Evolutionary conservation across 345 rosid species (phyloP).

Genomic region (Citrus glauca): DNA sequence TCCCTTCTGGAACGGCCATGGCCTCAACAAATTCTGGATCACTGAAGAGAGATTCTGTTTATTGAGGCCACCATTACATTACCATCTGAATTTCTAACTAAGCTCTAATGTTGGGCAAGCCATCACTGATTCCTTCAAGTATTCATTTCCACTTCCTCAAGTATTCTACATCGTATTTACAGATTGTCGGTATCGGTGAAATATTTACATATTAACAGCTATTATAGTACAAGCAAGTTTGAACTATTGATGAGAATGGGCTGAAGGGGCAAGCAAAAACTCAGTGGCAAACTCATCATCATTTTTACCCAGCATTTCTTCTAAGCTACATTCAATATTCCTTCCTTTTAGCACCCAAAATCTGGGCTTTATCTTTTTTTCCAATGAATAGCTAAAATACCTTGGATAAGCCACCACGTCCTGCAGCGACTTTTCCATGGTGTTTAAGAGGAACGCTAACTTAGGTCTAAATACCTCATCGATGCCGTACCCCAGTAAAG

Average conservation of each 20-base stretch:
- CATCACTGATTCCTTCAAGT: neutral
- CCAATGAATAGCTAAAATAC: slow-evolving; percentile 84
- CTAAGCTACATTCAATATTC: slow-evolving; percentile 58
- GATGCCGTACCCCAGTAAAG: slow-evolving; percentile 80
- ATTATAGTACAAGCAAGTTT: neutral
- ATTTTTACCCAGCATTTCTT: slow-evolving; percentile 76
- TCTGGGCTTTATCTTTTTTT: slow-evolving; percentile 84
- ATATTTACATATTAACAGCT: too few species aligned
- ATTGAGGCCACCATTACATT: neutral
- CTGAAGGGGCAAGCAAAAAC: slow-evolving; percentile 32
- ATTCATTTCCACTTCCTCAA: too few species aligned
- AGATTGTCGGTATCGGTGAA: too few species aligned
- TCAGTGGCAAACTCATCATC: slow-evolving; percentile 79
- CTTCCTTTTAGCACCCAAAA: slow-evolving; percentile 60
- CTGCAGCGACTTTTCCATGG: slow-evolving; percentile 57
- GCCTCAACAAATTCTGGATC: neutral
- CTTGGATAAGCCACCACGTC: slow-evolving; percentile 76
- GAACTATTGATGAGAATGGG: slow-evolving; percentile 3
- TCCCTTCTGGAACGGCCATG: neutral
- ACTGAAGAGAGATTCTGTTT: neutral
- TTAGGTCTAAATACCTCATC: slow-evolving; percentile 70
- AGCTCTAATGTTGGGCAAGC: neutral
- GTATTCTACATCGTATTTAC: too few species aligned
- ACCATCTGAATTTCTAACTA: neutral
- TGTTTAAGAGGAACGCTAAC: slow-evolving; percentile 59